Base-by-base conservation (phyloP, 805 yeast species). In the Spathaspora hagerdaliae region DNA sequence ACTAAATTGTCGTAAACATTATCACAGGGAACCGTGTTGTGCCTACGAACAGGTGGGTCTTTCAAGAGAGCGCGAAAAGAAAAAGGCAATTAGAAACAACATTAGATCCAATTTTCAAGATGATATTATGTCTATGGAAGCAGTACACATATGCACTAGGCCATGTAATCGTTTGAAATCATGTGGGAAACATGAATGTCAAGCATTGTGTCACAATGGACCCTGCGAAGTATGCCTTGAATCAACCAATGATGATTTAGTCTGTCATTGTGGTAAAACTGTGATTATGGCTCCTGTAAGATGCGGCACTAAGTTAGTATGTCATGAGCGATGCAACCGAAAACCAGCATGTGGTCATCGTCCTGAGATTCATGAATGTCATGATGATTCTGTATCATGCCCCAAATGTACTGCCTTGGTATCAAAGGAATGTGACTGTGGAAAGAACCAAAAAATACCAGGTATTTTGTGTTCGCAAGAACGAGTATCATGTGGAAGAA, bases 191-290 rank as follows among this genome's bases (percentile, higher is more conserved):
- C 96, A 88, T 60, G 57, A 71, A 34, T 88, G 96, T 61, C 73
- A 73, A 38, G 77, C 82, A 51, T 75, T 82, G 24, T 88, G 96
- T 55, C 96, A 88, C 61, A 67, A 79, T 11, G 96, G 96, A 0
- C 77, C 85, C 2, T 88, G 96, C 64, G 78, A 81, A 3, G 85
- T 90, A 10, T 88, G 96, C 60, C 60, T 86, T 41, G 95, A 87
- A 56, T 83, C 92, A 5, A 76, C 85, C n/a, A 78, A 82, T 36
- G 88, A 86, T 14, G 96, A 88, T 59, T 67, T 86, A 53, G 77
- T 81, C 2, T 88, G 96, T 58, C 76, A 83, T 41, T 88, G 96
- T 69, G 96, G 96, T 2, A 73, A 75, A 51, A 88, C 96, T 0
- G 75, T 85, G 3, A 72, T 88, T 6, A 75, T 74, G 15, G 96